Base-by-base conservation (phyloP, 345 rosid genomes). In the Abelmoschus esculentus region DNA sequence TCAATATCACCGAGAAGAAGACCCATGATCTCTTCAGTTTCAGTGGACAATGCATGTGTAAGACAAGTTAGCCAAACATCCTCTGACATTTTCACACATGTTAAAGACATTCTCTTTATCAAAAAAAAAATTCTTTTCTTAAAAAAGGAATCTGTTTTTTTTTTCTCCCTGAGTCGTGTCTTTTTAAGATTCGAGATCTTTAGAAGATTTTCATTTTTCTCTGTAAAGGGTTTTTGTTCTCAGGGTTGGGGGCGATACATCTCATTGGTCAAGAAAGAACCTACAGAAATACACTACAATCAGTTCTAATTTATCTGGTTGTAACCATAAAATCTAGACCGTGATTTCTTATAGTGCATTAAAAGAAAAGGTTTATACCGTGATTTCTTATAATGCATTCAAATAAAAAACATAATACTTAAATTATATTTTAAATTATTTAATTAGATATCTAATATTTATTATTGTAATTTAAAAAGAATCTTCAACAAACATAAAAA, bases 1-100 rank as follows among this genome's bases (percentile, higher is more conserved):
- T 95, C 87, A 74, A 90, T 84, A 73, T 95, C 99, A 69, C 99
- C 99, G 69, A 95, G 99, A 66, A 95, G 97, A 71, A 95, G 96
- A 34, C 99, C 99, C 97, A 95, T 90, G 85, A 95, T 95, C 78
- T 95, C 99, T 75, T 95, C 99, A 44, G 97, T 95, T 79, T 95
- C 99, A 15, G 99, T 91, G 70, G 99, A 95, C 81, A 95, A 82
- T 80, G 97, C 93, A 78, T 95, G 99, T 31, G 97, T 91, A 29
- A 91, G 84, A 79, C 99, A 95, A 52, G 99, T 91, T 69, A 91
- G 75, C 97, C 96, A 91, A 3, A 89, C 97, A 44, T 95, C 99
- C 77, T 95, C 99, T 1, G 97, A 88, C 89, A 95, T 84, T 63
- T 87, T 89, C 50, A 90, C 99, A 58, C 83, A 29, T 26, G 96